A percentile compares a stretch with the other conserved stretches of the same genome.
Conservation (phyloP, 208 protist genomes). For the Trypanosoma vivax region DNA sequence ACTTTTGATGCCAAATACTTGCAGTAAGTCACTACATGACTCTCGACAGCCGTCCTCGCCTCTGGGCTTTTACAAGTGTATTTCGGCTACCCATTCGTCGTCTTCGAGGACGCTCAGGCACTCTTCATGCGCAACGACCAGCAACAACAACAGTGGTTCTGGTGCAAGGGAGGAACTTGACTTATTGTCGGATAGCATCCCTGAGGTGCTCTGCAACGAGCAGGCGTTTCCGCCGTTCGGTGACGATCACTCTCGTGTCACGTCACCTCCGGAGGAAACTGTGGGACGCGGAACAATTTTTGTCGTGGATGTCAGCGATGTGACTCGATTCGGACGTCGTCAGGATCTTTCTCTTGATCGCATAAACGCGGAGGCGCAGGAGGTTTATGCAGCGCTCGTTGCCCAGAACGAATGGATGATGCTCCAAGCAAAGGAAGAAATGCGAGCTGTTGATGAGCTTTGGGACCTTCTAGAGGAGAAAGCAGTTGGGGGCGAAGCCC, state of each 20-base stretch:
- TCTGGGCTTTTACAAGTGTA: background rate
- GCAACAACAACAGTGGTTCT: background rate
- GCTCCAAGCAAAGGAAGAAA: conserved; percentile 31
- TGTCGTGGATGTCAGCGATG: conserved; percentile 37
- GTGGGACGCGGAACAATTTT: conserved; percentile 29
- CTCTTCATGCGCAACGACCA: conserved; percentile 7
- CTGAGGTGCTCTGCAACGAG: conserved; percentile 3
- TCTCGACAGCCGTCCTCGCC: background rate
- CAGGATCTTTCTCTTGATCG: conserved; percentile 48
- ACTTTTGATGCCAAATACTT: conserved; percentile 1
- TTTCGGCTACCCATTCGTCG: background rate
- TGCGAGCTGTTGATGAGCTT: conserved; percentile 17
- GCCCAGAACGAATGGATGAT: conserved; percentile 36
- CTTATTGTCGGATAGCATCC: conserved; percentile 14
- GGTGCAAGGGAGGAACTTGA: conserved; percentile 11
- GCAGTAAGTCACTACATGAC: background rate
- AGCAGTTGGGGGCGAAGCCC: background rate
- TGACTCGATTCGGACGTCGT: conserved; percentile 48
- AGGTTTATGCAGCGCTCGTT: conserved; percentile 26
- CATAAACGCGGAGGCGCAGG: conserved; percentile 37
- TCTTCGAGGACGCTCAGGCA: background rate
- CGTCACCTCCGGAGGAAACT: background rate
- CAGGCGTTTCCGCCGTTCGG: background rate
- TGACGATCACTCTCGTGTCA: background rate
- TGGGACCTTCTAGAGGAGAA: conserved; percentile 18